A percentile compares a stretch with the other conserved stretches of the same genome.
Evolutionary conservation across 139 green algal species (phyloP).

Genomic region (Coelastrella sp.): DNA sequence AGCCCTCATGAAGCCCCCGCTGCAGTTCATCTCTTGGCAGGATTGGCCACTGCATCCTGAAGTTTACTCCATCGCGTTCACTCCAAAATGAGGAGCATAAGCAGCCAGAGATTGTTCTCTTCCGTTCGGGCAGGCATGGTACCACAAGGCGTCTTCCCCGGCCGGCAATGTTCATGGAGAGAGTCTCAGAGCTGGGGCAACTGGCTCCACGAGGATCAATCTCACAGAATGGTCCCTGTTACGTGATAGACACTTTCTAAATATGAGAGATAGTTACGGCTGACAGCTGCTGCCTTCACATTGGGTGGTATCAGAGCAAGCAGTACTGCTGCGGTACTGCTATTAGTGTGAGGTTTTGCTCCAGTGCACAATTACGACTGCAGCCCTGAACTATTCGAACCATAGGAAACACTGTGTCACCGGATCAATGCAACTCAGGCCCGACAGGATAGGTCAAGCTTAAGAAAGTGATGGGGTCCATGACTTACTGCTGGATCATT

Average conservation of each 20-base stretch:
- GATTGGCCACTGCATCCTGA: background rate
- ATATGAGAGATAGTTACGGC: background rate
- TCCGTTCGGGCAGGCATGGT: conserved; percentile 1
- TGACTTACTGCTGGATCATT: background rate
- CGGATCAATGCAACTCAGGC: background rate
- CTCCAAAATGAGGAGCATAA: background rate
- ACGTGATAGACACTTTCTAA: background rate
- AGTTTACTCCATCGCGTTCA: background rate
- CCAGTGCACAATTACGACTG: too few species aligned
- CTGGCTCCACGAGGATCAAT: background rate
- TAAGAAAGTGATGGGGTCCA: too few species aligned
- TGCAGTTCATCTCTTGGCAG: background rate
- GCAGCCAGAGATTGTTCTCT: background rate
- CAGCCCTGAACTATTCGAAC: too few species aligned
- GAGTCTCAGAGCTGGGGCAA: background rate
- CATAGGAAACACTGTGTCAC: background rate
- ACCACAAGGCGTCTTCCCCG: background rate
- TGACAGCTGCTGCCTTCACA: background rate
- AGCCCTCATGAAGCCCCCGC: conserved; percentile 13
- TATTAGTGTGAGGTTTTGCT: too few species aligned
- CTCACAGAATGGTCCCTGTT: conserved; percentile 11
- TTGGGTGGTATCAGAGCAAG: background rate
- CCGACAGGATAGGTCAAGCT: background rate
- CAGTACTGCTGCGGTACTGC: too few species aligned
- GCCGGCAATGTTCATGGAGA: background rate